Conservation (phyloP, 352 stramenopile species). For the Globisporangium radiosum region DNA sequence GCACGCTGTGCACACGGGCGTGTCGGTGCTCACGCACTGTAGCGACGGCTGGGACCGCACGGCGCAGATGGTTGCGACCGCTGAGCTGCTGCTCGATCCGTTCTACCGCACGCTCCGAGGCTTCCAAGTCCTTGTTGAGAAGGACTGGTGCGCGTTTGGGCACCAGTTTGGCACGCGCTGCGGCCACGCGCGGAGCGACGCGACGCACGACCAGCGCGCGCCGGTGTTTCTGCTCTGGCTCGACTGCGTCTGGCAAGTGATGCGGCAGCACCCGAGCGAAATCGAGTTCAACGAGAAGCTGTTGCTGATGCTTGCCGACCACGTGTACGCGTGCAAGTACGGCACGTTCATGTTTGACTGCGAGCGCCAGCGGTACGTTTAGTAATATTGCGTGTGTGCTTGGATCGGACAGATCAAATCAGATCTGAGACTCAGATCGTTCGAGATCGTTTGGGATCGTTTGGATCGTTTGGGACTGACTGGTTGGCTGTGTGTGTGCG, state of each 20-base stretch:
- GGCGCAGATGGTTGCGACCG: constrained; percentile 92
- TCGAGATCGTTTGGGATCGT: too few species aligned
- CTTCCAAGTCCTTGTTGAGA: constrained; percentile 96
- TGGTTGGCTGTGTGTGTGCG: background rate
- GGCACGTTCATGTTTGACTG: constrained; percentile 98
- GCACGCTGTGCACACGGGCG: constrained; percentile 89
- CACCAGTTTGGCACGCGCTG: constrained; percentile 95
- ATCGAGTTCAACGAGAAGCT: constrained; percentile 97
- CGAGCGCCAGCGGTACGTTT: constrained; percentile 76
- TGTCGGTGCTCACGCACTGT: constrained; percentile 97
- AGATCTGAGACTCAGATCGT: background rate
- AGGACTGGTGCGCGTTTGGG: constrained; percentile 98
- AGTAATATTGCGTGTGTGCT: background rate
- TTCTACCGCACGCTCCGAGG: constrained; percentile 97
- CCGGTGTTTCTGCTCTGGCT: constrained; percentile 99
- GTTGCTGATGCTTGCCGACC: constrained; percentile 92
- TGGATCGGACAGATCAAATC: too few species aligned
- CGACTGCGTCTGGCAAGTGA: constrained; percentile 97
- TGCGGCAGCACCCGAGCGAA: constrained; percentile 92
- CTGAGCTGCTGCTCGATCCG: constrained; percentile 96
- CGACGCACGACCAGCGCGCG: constrained; percentile 90
- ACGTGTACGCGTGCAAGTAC: constrained; percentile 97
- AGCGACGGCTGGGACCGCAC: constrained; percentile 99
- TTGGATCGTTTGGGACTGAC: background rate
- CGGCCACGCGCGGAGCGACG: constrained; percentile 89